Evolutionary conservation across 2,329 filamentous ascomycete genomes (phyloP), one percentile per base, ranked within the genome.

Genomic region (Penicillium sp.): DNA sequence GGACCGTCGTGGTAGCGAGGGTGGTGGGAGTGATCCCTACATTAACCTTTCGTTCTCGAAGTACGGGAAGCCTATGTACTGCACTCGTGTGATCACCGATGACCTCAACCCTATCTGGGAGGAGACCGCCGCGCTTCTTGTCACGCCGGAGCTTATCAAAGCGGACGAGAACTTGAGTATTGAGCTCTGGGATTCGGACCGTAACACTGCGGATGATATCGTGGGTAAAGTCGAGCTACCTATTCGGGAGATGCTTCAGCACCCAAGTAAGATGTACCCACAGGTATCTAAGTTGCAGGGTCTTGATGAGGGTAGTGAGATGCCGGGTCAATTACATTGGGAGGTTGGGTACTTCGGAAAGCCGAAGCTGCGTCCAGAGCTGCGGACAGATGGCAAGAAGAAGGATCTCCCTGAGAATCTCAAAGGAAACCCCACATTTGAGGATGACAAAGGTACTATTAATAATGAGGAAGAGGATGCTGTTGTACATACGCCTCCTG

Each of bases 61-160:
- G 74, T 98, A 97, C 66, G 90, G 90, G 55, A 99, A 99, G 77
- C 93, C 93, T 1, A 96, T 96, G 85, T 98, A 96, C 75, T 97
- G 93, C 75, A 98, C 95, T 1, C 87, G 95, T 48, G 93, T 98
- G 51, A 97, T 98, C 62, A 91, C 93, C 52, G 93, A 98, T 69
- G 90, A 97, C 64, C 82, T 96, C 53, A 96, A 98, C 68, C 95
- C 95, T 0, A 82, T 96, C 5, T 98, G 96, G 80, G 90, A 95
- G 68, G 95, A 98, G 75, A 90, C 86, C 1, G 87, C 90, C 44
- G 92, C 91, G 1, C 81, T 98, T 19, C 79, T 97, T 16, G 90
- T 99, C 6, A 96, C 90, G 0, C 84, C 90, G 0, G 93, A 97
- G 62, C 82, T 96, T 52, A 91, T 98, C 79, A 96, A 95, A 75